Evolutionary conservation across 176 grass and related monocot genomes (phyloP), one percentile per base, ranked within the genome.

Genomic region (Oryza punctata): DNA sequence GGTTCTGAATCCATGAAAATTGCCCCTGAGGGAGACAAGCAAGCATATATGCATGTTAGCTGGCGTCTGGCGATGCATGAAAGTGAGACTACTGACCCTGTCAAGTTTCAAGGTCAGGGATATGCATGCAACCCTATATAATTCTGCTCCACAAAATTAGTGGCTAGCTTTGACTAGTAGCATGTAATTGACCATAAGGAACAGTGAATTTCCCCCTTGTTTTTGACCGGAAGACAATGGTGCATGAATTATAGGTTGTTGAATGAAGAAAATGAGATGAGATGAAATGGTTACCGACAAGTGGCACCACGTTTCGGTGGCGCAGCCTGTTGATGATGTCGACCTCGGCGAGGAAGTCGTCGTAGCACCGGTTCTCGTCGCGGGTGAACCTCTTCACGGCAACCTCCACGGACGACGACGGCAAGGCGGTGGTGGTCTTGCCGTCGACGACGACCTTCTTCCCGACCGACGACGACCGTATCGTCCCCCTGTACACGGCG

Each of bases 311-410:
- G 6, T 79, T 68, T 2, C 41, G 40, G 38, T 71, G 69, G 21
- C 69, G 69, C 10, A 71, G n/a, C 3, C 69, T 38, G 69, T 71
- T 71, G 69, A 71, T 71, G 38, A 71, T 71, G 35, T 40, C 41
- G 69, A 71, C 69, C n/a, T 71, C 69, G 4, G 37, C 21, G 21
- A 71, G 37, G 69, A 71, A 71, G 38, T 71, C 69, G 3, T 44
- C 69, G 38, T 71, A 70, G 69, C 69, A n/a, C 9, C 21, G 19
- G 10, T 71, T 23, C 2, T 71, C 35, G 11, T n/a, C 35, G 10
- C 69, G 21, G 1, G 69, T 71, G 38, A 71, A 71, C 69, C 25
- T 71, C 69, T 71, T 71, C 21, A 71, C 38, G 4, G 69, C 69
- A 12, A 71, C 69, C 38, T 71, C 69, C 8, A 44, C 10, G 2